Evolutionary conservation across 2,329 filamentous ascomycete genomes (phyloP).

Genomic region (Pyrenochaeta sp.): DNA sequence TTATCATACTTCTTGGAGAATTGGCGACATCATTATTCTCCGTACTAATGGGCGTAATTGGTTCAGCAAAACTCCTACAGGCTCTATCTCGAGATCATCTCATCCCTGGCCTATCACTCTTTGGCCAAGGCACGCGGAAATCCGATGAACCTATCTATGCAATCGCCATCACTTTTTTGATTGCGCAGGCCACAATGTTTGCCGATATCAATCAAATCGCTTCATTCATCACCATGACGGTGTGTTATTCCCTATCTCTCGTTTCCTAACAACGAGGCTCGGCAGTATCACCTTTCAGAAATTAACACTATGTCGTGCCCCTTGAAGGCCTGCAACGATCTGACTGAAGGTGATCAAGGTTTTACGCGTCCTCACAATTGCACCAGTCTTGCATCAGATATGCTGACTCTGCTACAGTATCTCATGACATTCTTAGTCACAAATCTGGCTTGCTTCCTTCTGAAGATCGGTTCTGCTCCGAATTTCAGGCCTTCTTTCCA

Average conservation of each 20-base stretch:
- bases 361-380: neutral
- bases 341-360: neutral
- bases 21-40: constrained; percentile 86
- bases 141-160: constrained; percentile 79
- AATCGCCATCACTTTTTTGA: constrained; percentile 76
- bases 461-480: constrained; percentile 86
- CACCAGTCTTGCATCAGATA: neutral
- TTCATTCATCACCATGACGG: constrained; percentile 88
- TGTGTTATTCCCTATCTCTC: constrained; percentile 5
- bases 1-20: constrained; percentile 80
- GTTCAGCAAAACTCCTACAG: constrained; percentile 83
- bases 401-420: constrained; percentile 56
- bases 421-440: constrained; percentile 92
- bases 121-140: constrained; percentile 75
- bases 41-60: constrained; percentile 85
- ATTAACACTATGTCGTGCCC: too few relatives aligned
- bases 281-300: too few relatives aligned
- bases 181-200: constrained; percentile 82
- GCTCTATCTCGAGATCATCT: constrained; percentile 82
- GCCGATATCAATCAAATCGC: constrained; percentile 89
- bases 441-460: constrained; percentile 84
- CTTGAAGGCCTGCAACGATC: too few relatives aligned
- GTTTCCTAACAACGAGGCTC: neutral
- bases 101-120: constrained; percentile 76
- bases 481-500: constrained; percentile 90